phyloP scores from a whole-genome alignment of 805 yeast genomes.

The Pichia membranifaciens region DNA sequence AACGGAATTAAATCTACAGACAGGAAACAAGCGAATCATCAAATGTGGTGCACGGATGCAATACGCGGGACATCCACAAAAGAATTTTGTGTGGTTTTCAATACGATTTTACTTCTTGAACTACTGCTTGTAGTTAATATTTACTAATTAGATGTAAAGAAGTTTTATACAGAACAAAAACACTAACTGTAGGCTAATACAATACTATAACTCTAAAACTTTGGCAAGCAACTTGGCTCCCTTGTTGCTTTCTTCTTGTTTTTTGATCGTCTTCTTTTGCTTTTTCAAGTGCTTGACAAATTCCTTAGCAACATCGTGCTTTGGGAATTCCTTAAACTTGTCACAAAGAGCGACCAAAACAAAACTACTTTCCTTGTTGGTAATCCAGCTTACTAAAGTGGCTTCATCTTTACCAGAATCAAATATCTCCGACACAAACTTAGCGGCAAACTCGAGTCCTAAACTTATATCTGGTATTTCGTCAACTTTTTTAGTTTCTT shows the following conservation, averaged over 20 bases:
- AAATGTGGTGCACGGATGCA: too few relatives aligned
- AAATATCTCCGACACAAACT: constrained; percentile 38
- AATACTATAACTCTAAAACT: constrained; percentile 19
- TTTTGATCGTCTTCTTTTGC: constrained; percentile 37
- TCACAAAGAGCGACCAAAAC: constrained; percentile 78
- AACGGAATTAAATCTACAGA: not conserved
- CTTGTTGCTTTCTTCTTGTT: constrained; percentile 45
- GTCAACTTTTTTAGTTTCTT: constrained; percentile 47
- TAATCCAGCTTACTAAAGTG: constrained; percentile 57
- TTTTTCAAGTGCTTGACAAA: constrained; percentile 52
- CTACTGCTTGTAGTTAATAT: too few relatives aligned
- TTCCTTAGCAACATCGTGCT: constrained; percentile 36
- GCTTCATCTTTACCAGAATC: constrained; percentile 48
- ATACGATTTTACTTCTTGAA: too few relatives aligned
- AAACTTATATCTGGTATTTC: constrained; percentile 39
- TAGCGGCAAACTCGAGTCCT: constrained; percentile 57
- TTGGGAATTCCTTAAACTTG: constrained; percentile 40
- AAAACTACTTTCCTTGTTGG: constrained; percentile 63
- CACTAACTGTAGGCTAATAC: too few relatives aligned
- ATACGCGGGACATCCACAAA: too few relatives aligned
- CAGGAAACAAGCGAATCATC: not conserved
- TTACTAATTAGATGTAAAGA: too few relatives aligned
- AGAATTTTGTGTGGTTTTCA: too few relatives aligned
- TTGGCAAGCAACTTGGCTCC: constrained; percentile 53
- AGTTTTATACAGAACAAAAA: too few relatives aligned